Base-by-base conservation (phyloP, 345 rosid genomes). In the Citrus sinensis region DNA sequence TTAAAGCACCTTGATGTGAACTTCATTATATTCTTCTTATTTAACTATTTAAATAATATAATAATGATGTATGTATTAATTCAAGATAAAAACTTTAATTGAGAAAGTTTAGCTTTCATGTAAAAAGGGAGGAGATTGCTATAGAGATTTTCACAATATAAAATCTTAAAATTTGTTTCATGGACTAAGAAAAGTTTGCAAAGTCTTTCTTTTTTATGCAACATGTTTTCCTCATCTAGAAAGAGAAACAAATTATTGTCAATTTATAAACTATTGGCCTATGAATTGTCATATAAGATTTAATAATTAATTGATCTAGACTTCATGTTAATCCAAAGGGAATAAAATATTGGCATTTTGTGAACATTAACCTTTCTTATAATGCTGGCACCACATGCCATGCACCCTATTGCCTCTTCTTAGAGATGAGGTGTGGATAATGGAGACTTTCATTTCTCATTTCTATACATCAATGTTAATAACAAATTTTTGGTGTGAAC, bases 381-480 rank as follows among this genome's bases (percentile, higher is more conserved):
- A 35, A 1, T 37, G 76, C 76, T 60, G 76, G 76, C 35, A 73
- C 13, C 76, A 73, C 76, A 73, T 73, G 76, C 65, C 10, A n/a
- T 35, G 54, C 76, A 55, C 64, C 63, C 27, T 3, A 9, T 54
- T 54, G 74, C 40, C n/a, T 29, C 1, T 29, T 34, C 76, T 14
- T 30, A 17, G 42, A 3, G 25, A 22, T 73, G 66, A 14, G 55
- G 54, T 22, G 68, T 22, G 49, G 70, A 34, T 34, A 17, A 20
- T 34, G 11, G 1, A 66, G 25, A 17, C 46, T 19, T 17, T 9
- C 46, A 8, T 66, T 65, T 19, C 32, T 63, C 2, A 63, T 27
- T 65, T 65, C 2, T 65, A 61, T 24, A 0, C 4, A 8, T 25
- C 32, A 60, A 1, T 14, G 27, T 25, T 60, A 60, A 25, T 61